phyloP scores from a whole-genome alignment of 23 red algal species.

The Gracilaria domingensis region DNA sequence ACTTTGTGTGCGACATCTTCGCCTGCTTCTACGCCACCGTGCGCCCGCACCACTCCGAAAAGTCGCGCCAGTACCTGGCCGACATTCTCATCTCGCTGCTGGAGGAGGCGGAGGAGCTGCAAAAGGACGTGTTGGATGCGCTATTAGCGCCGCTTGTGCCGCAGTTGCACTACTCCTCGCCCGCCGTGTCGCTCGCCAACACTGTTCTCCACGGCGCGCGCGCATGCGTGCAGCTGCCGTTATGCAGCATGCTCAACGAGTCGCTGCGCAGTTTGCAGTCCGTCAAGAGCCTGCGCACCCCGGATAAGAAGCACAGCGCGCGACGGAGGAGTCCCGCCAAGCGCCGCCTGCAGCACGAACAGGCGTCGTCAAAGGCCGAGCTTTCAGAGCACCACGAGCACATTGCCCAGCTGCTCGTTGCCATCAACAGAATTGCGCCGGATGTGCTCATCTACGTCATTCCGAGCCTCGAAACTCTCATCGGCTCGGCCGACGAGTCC shows the following conservation, averaged over 20 bases:
- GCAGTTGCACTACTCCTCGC: slow-evolving; percentile 4
- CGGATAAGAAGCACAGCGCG: slow-evolving; percentile 5
- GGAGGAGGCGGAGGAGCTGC: slow-evolving; percentile 54
- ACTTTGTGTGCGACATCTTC: slow-evolving; percentile 59
- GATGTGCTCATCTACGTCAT: slow-evolving; percentile 74
- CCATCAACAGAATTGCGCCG: slow-evolving; percentile 58
- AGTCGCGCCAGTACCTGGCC: slow-evolving; percentile 34
- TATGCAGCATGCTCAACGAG: slow-evolving; percentile 65
- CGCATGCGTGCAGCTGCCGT: slow-evolving; percentile 30
- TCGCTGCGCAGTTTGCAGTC: slow-evolving; percentile 31
- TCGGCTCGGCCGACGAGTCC: slow-evolving; percentile 39
- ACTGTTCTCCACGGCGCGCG: slow-evolving; percentile 6
- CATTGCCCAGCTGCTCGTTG: slow-evolving; percentile 52
- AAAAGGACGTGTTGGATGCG: slow-evolving; percentile 56
- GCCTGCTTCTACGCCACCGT: slow-evolving; percentile 64
- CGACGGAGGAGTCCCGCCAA: slow-evolving; percentile 28
- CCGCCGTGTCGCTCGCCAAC: slow-evolving; percentile 45
- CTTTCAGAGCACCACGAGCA: slow-evolving; percentile 56
- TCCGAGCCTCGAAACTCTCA: slow-evolving; percentile 48
- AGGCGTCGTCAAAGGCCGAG: slow-evolving; percentile 2
- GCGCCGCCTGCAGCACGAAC: slow-evolving; percentile 31
- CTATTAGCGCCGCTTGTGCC: slow-evolving; percentile 58
- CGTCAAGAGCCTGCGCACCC: slow-evolving; percentile 16
- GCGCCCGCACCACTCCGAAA: slow-evolving; percentile 36
- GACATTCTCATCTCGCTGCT: slow-evolving; percentile 58